Evolutionary conservation across 805 yeast species (phyloP), one percentile per base, ranked within the genome.

Genomic region (Zygoascus flipseniorum): DNA sequence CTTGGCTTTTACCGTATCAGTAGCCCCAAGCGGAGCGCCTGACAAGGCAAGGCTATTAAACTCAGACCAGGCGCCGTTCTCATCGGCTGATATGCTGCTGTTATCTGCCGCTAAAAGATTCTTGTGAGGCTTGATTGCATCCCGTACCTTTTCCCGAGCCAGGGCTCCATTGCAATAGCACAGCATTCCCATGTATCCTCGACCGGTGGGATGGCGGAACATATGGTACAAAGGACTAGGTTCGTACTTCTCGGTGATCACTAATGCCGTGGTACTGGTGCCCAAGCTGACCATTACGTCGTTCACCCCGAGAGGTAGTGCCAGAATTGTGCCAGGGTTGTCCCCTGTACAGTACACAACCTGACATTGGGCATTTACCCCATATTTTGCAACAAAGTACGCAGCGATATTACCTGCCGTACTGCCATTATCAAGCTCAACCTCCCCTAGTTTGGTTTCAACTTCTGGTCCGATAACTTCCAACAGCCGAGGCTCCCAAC

Each of bases 151-250:
- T 62, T 89, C 96, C 58, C 97, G 74, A 0, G 97, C 96, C 48
- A 89, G 71, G 0, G 96, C 79, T 0, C 97, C 97, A 66, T 89
- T 89, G 64, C 95, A 86, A 67, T 89, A 89, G 66, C 97, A 89
- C 52, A 90, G 80, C 97, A 89, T 89, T 20, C 95, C 96, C 97
- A 89, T 90, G 66, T 81, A 89, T 39, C 84, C 81, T 0, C 79
- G 78, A 56, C 86, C 78, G 0, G 95, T 85, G 8, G 97, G 97
- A 65, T 90, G 97, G 57, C 80, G 80, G 71, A 89, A 89, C 58
- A 89, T 68, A 64, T 89, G 97, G 65, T 89, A 89, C 60, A 83
- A 85, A 5, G 88, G 80, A 1, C 90, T 84, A 1, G 97, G 89
- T 18, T 75, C 75, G 65, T 83, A 89, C 53, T 80, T 76, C 55